Percentiles rank a stretch among this genome's conserved stretches.
Conservation (phyloP, 2,329 filamentous ascomycete genomes). For the Arthrinium puccinioides region DNA sequence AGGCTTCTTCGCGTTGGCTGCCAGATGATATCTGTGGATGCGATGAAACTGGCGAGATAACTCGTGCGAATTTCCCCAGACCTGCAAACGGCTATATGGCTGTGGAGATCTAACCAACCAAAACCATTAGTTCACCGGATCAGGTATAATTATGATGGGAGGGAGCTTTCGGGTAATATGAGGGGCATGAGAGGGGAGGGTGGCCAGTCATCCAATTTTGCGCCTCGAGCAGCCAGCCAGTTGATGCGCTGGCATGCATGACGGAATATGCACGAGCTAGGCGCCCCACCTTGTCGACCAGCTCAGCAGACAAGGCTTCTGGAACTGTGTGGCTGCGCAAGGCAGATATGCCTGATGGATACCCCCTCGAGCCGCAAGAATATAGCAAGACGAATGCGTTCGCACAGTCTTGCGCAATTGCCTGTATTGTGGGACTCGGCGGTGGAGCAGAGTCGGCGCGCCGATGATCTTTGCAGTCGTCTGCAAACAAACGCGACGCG, state of each 20-base stretch:
- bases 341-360: slow-evolving; percentile 5
- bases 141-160: slow-evolving; percentile 34
- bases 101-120: slow-evolving; percentile 35
- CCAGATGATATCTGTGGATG: slow-evolving; percentile 20
- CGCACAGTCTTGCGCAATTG: neutral
- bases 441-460: slow-evolving; percentile 10
- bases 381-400: neutral
- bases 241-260: slow-evolving; percentile 54
- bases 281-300: slow-evolving; percentile 35
- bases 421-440: neutral
- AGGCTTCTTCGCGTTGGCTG: no score
- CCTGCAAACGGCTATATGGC: slow-evolving; percentile 20
- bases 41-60: slow-evolving; percentile 26
- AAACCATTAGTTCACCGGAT: slow-evolving; percentile 29
- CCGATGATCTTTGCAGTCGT: slow-evolving; percentile 19
- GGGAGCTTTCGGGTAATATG: slow-evolving; percentile 25
- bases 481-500: slow-evolving; percentile 19
- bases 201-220: slow-evolving; percentile 27
- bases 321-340: slow-evolving; percentile 6
- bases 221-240: slow-evolving; percentile 35
- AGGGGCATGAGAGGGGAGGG: slow-evolving; percentile 18
- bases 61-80: slow-evolving; percentile 22
- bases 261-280: slow-evolving; percentile 49
- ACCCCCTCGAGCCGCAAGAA: neutral
- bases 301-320: slow-evolving; percentile 23